Percentiles rank a stretch among this genome's conserved stretches.
Conservation (phyloP, 768 basidiomycete genomes). For the Mycena galericulata region DNA sequence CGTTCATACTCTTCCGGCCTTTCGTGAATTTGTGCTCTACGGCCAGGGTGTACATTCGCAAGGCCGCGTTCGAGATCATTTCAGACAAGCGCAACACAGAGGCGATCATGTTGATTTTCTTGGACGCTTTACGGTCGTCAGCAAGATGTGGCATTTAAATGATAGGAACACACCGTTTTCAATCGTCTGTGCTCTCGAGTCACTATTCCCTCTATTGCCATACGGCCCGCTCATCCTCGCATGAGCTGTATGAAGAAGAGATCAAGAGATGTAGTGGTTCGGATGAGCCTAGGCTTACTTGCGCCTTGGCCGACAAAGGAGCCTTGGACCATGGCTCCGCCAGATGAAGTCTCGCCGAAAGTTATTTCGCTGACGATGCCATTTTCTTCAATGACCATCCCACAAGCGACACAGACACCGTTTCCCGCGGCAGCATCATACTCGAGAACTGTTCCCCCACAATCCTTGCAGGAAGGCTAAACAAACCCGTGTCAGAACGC, state of each 20-base stretch:
- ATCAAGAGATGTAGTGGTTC: not conserved
- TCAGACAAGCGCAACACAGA: conserved; percentile 83
- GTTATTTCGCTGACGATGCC: conserved; percentile 93
- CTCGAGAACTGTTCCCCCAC: conserved; percentile 87
- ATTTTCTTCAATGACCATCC: conserved; percentile 93
- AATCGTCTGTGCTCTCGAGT: conserved; percentile 92
- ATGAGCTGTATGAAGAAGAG: conserved; percentile 62
- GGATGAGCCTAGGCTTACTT: conserved; percentile 63
- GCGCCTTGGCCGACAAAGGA: conserved; percentile 92
- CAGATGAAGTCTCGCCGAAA: conserved; percentile 93
- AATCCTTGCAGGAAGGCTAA: conserved; percentile 78
- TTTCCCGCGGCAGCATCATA: conserved; percentile 88
- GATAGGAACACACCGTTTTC: conserved; percentile 74
- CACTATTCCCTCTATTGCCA: conserved; percentile 81
- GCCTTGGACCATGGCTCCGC: conserved; percentile 96
- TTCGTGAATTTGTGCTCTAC: conserved; percentile 95
- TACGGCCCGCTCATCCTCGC: conserved; percentile 87
- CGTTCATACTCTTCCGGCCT: conserved; percentile 91
- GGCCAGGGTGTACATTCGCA: conserved; percentile 91
- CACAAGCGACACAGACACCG: conserved; percentile 88
- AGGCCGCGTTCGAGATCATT: conserved; percentile 82
- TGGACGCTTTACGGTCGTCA: conserved; percentile 65
- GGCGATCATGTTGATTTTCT: conserved; percentile 87
- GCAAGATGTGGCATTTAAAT: not conserved
- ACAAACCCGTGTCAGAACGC: not conserved